Percentiles rank a stretch among this genome's conserved stretches.
Evolutionary conservation across 768 basidiomycete genomes (phyloP).

Genomic region (Hemileccinum impolitum): DNA sequence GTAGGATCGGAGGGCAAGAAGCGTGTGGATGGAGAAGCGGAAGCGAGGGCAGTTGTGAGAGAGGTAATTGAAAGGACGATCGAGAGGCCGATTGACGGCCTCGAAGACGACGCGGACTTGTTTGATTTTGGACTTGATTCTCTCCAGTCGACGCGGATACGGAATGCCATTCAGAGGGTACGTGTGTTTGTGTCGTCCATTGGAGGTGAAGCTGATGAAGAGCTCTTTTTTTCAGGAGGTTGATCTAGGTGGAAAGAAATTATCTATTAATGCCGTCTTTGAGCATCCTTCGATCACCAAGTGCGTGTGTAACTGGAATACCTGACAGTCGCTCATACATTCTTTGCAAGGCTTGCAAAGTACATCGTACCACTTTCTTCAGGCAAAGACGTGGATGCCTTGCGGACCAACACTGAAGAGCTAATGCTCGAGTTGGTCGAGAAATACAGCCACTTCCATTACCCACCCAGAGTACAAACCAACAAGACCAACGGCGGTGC

Average conservation of each 20-base stretch:
- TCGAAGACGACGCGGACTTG: conserved; percentile 36
- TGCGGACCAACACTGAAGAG: conserved; percentile 30
- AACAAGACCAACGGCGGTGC: conserved; percentile 5
- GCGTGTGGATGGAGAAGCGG: conserved; percentile 3
- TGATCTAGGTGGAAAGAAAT: conserved; percentile 19
- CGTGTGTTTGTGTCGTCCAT: conserved; percentile 30
- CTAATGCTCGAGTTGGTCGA: conserved; percentile 46
- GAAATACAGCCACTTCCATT: conserved; percentile 31
- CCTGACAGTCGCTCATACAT: background rate
- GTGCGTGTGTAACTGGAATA: conserved; percentile 19
- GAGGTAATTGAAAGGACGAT: conserved; percentile 22
- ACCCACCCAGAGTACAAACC: background rate
- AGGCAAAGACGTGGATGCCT: conserved; percentile 23
- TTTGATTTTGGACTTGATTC: conserved; percentile 53
- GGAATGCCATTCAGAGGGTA: conserved; percentile 46
- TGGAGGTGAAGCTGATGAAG: background rate
- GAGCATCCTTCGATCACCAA: conserved; percentile 45
- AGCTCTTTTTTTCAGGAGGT: conserved; percentile 14
- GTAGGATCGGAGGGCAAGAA: conserved; percentile 24
- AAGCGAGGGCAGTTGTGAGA: conserved; percentile 13
- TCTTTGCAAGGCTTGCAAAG: conserved; percentile 34
- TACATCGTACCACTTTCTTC: conserved; percentile 36
- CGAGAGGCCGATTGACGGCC: conserved; percentile 12
- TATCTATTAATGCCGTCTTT: conserved; percentile 40
- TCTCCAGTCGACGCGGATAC: conserved; percentile 46